Evolutionary conservation across 2,329 filamentous ascomycete genomes (phyloP).

Genomic region (Monilinia fructicola): DNA sequence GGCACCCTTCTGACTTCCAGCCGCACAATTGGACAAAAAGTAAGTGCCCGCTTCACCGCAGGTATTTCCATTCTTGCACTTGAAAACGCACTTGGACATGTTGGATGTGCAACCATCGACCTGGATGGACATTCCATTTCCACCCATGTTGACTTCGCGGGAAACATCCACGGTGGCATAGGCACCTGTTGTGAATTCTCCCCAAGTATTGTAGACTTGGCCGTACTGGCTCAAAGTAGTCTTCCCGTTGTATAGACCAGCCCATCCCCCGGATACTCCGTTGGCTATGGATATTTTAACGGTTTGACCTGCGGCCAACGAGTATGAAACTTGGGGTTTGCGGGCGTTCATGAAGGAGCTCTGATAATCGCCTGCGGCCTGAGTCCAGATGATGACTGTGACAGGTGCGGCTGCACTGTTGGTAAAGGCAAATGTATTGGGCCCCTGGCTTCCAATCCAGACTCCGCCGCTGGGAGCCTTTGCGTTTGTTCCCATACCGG

Average conservation of each 20-base stretch:
- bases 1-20: slow-evolving; percentile 20
- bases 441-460: slow-evolving; percentile 26
- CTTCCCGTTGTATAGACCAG: slow-evolving; percentile 24
- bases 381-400: slow-evolving; percentile 20
- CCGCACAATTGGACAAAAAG: slow-evolving; percentile 10
- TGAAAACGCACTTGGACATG: slow-evolving; percentile 16
- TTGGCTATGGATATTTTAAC: slow-evolving; percentile 25
- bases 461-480: slow-evolving; percentile 15
- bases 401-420: slow-evolving; percentile 12
- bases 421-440: slow-evolving; percentile 22
- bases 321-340: slow-evolving; percentile 21
- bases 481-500: slow-evolving; percentile 22
- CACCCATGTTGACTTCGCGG: slow-evolving; percentile 25
- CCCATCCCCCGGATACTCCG: slow-evolving; percentile 23
- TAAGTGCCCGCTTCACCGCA: slow-evolving; percentile 19
- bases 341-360: slow-evolving; percentile 19
- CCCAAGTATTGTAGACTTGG: slow-evolving; percentile 27
- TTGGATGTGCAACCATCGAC: slow-evolving; percentile 19
- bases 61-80: slow-evolving; percentile 11
- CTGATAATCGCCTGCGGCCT: slow-evolving; percentile 11
- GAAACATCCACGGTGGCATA: slow-evolving; percentile 24
- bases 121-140: slow-evolving; percentile 23
- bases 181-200: slow-evolving; percentile 25
- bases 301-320: slow-evolving; percentile 11
- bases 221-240: slow-evolving; percentile 21